Percentiles rank a stretch among this genome's conserved stretches.
Evolutionary conservation across 73 alveolate species (phyloP).

Genomic region (Symbiodinium natans): DNA sequence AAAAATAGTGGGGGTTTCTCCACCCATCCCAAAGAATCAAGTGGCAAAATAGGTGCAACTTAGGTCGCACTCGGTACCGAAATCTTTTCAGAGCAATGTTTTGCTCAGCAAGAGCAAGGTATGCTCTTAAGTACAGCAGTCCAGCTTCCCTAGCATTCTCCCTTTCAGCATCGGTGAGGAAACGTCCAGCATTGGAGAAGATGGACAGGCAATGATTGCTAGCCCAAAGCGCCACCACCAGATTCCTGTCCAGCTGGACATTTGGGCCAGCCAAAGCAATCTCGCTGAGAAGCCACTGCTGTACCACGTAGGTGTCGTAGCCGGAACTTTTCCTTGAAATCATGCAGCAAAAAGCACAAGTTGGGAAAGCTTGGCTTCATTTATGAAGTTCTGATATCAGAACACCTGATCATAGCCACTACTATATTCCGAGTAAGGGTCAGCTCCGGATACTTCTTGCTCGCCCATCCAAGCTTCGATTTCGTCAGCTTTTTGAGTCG

Average conservation of each 20-base stretch:
- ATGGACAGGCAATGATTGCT: background rate
- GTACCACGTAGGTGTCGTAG: background rate
- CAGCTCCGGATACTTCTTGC: background rate
- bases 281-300: background rate
- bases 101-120: background rate
- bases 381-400: no score
- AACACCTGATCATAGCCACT: no score
- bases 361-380: no score
- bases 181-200: background rate
- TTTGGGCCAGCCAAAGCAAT: no score
- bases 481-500: slow-evolving; percentile 22
- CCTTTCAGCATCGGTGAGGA: background rate
- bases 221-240: background rate
- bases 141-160: background rate
- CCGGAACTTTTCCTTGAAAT: background rate
- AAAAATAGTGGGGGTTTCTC: background rate
- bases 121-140: background rate
- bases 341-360: no score
- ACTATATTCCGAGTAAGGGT: no score
- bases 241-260: no score
- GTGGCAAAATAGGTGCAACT: background rate
- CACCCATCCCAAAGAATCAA: background rate
- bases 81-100: background rate
- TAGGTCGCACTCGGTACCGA: background rate
- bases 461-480: background rate